phyloP scores from a whole-genome alignment of 805 yeast species.

The Hanseniaspora meyeri region DNA sequence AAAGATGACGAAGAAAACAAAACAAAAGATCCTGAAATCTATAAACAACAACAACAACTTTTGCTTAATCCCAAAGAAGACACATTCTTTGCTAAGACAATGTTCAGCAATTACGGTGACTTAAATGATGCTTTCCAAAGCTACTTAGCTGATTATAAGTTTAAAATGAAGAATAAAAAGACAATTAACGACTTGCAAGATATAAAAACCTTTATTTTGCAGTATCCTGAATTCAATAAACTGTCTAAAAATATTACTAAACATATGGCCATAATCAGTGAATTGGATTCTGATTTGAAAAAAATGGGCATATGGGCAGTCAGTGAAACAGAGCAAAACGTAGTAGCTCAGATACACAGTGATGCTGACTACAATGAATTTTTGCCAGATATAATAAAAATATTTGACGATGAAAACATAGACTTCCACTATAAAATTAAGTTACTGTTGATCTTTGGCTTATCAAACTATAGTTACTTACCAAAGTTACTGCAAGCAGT shows the following conservation, averaged over 20 bases:
- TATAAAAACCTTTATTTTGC: slow-evolving; percentile 80
- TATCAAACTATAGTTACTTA: slow-evolving; percentile 50
- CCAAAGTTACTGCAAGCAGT: slow-evolving; percentile 34
- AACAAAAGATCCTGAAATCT: background rate
- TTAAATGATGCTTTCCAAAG: slow-evolving; percentile 76
- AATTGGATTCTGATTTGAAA: slow-evolving; percentile 64
- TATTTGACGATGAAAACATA: slow-evolving; percentile 38
- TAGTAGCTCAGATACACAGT: slow-evolving; percentile 56
- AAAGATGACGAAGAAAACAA: slow-evolving; percentile 11
- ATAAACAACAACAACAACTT: slow-evolving; percentile 47
- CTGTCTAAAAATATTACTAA: slow-evolving; percentile 79
- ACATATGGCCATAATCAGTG: slow-evolving; percentile 82
- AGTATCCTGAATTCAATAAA: slow-evolving; percentile 86
- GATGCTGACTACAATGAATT: slow-evolving; percentile 44
- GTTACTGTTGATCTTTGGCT: slow-evolving; percentile 58
- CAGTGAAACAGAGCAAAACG: slow-evolving; percentile 79
- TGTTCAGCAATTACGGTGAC: slow-evolving; percentile 90
- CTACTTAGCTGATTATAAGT: slow-evolving; percentile 71
- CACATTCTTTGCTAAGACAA: slow-evolving; percentile 60
- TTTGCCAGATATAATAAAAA: slow-evolving; percentile 25
- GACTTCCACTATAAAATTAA: slow-evolving; percentile 52
- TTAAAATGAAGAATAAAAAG: slow-evolving; percentile 61
- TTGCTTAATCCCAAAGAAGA: slow-evolving; percentile 61
- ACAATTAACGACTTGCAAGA: slow-evolving; percentile 66
- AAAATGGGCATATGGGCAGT: slow-evolving; percentile 61